Base-by-base conservation (phyloP, 2,329 filamentous ascomycete species). In the Exophiala bonariae region DNA sequence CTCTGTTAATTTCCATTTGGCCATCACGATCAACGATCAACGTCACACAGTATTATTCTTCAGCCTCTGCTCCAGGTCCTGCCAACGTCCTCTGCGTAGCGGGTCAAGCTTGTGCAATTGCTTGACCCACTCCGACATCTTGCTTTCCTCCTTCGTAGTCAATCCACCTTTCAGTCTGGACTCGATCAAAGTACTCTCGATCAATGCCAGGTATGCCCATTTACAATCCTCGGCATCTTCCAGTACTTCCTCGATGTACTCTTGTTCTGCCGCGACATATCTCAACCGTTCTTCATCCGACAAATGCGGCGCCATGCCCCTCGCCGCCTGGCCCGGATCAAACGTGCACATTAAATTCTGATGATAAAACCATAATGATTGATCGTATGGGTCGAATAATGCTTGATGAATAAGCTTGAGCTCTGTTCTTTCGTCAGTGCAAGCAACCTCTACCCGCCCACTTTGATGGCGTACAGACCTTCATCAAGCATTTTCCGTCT, bases 291-390 rank as follows among this genome's bases (percentile, higher is more conserved):
- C 81, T 7, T 77, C 69, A 4, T 72, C 64, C 1, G 76, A 76
- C 22, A 95, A 70, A 30, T 80, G 75, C 0, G 82, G 81, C 11
- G 83, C 78, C 58, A 96, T 86, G 8, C 79, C 79, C 16, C 76
- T 70, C 2, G 71, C 63, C 11, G 73, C 69, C 11, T 64, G 71
- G 39, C 69, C 71, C 60, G 73, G 76, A 42, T 78, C 72, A 59
- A 87, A 73, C 61, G 84, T 86, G 50, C 83, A 79, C 71, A 96
- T 82, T 47, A 96, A 73, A 61, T 86, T 95, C 59, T 93, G 87
- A 66, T 97, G 90, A 63, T 99, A 97, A 67, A 95, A 96, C 91
- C 93, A 99, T 4, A 96, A 76, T 14, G 90, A 96, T 64, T 97
- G 92, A 63, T 97, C 92, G 58, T 95, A 90, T 0, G 92, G 90